phyloP scores from a whole-genome alignment of 1,284 basidiomycete species.

The Fomitopsis betulina region DNA sequence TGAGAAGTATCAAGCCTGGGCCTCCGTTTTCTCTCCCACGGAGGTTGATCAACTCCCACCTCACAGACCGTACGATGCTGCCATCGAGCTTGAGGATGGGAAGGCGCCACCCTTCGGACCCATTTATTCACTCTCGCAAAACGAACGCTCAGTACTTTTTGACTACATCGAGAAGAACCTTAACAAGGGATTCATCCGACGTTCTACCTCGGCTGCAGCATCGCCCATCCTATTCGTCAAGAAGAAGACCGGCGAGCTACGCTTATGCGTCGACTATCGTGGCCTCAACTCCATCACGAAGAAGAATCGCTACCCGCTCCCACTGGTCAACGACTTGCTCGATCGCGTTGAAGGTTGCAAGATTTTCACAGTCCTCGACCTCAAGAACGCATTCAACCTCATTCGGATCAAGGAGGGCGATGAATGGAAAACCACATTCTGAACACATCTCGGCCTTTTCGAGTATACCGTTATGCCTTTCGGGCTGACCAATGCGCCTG shows the following conservation, averaged over 20 bases:
- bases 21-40: conserved; percentile 10
- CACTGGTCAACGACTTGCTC: conserved; percentile 5
- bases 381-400: background rate
- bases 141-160: conserved; percentile 20
- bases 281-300: conserved; percentile 30
- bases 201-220: conserved; percentile 30
- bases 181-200: conserved; percentile 24
- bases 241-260: conserved; percentile 37
- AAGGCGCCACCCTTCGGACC: conserved; percentile 10
- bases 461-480: conserved; percentile 10
- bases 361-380: background rate
- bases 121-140: conserved; percentile 21
- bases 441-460: conserved; percentile 7
- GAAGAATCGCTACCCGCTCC: conserved; percentile 8
- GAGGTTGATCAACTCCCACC: conserved; percentile 9
- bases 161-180: conserved; percentile 25
- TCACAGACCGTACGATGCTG: conserved; percentile 11
- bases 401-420: background rate
- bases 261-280: conserved; percentile 38
- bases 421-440: conserved; percentile 3
- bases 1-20: no score
- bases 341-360: background rate
- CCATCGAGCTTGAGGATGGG: conserved; percentile 12
- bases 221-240: conserved; percentile 40
- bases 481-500: conserved; percentile 6